Base-by-base conservation (phyloP, 2,329 filamentous ascomycete genomes). In the Fusarium kyushuense region DNA sequence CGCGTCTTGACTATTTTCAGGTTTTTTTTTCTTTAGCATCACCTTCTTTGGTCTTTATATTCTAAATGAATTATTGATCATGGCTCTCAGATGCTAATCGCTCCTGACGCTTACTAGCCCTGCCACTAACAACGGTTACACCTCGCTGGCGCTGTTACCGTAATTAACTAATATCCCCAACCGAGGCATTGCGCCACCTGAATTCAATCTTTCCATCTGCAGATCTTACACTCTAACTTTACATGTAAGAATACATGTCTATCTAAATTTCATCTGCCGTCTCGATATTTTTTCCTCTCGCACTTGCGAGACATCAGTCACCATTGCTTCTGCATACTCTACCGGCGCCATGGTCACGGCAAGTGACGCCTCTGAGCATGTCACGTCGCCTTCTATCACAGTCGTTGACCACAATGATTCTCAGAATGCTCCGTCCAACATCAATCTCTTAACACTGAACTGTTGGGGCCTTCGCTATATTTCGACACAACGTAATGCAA, bases 401-500 rank as follows among this genome's bases (percentile, higher is more conserved):
- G 52, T 42, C 48, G 46, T 56, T 52, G 27, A 59, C 40, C 63
- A 69, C 33, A 48, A 67, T 41, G 77, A 76, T 66, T 72, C 75
- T 55, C 67, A 73, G 9, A 41, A 52, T n/a, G 77, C 75, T 70
- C 87, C 86, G 19, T 81, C 81, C 32, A 85, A 90, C 59, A 87
- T 98, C 76, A 90, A 92, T 75, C 85, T 98, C 71, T 82, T 97
- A 69, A 96, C 93, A 6, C 88, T 97, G 78, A 99, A 99, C 81
- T 97, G 94, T 87, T 98, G 96, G 95, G 96, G 96, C 52, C 89
- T 98, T 65, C 95, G 96, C 75, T 93, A 89, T 81, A 85, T 98
- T 75, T 90, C 94, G 52, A 90, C 90, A 70, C 87, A 92, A 71
- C 92, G 94, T 70, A 83, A 86, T 69, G 90, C 92, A 73, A 92